Evolutionary conservation across 1,284 basidiomycete genomes (phyloP).

Genomic region (Tilletia setariae): DNA sequence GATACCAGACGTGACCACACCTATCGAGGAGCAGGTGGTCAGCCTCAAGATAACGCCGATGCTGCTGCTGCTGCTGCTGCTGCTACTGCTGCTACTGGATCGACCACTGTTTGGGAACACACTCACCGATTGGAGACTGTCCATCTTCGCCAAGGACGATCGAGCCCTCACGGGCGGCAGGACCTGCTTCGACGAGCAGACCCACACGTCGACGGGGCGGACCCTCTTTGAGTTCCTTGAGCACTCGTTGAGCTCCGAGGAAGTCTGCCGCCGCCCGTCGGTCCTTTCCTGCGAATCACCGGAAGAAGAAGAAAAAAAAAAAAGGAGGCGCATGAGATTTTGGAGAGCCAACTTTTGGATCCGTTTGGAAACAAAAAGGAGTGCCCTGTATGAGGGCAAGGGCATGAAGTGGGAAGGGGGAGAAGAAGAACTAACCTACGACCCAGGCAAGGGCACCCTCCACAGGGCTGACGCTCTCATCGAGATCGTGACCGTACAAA

Average conservation of each 20-base stretch:
- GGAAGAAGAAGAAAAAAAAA: not conserved
- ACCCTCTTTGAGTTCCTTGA: constrained; percentile 71
- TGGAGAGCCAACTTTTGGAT: too few species aligned
- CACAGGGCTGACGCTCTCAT: constrained; percentile 79
- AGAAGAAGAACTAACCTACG: constrained; percentile 64
- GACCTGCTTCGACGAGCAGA: constrained; percentile 67
- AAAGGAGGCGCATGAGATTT: too few species aligned
- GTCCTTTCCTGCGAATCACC: constrained; percentile 66
- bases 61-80: not conserved
- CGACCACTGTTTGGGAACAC: constrained; percentile 9
- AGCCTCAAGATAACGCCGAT: not conserved
- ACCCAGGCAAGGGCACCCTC: constrained; percentile 87
- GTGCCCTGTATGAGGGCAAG: too few species aligned
- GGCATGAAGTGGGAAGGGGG: not conserved
- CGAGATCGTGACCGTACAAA: constrained; percentile 88
- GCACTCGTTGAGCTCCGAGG: constrained; percentile 76
- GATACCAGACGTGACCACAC: constrained; percentile 85
- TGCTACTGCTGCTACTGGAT: too few species aligned
- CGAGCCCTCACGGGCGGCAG: constrained; percentile 83
- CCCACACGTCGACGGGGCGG: constrained; percentile 78
- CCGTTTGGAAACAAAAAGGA: too few species aligned
- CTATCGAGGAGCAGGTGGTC: not conserved
- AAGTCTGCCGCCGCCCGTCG: constrained; percentile 68
- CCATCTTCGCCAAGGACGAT: constrained; percentile 69
- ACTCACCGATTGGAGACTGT: constrained; percentile 23